Evolutionary conservation across 257 asterid genomes (phyloP), one percentile per base, ranked within the genome.

Genomic region (Nicotiana noctiflora): DNA sequence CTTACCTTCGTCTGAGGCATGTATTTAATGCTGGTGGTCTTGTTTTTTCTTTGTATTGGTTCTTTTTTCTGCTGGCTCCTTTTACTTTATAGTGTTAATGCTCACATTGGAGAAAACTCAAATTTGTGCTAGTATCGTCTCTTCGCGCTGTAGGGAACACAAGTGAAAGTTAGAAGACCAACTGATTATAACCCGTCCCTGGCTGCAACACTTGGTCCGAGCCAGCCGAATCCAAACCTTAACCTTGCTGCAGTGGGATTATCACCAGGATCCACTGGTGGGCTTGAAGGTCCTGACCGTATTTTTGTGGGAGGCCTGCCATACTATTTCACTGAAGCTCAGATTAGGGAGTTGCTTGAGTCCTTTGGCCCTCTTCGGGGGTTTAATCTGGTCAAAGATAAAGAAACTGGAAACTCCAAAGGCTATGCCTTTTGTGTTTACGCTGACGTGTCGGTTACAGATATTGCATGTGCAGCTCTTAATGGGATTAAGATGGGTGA

Each of bases 381-480:
- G 77, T 96, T 96, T 85, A 97, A 94, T 88, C 88, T 96, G 84
- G 98, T 96, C 60, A 96, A 94, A 89, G 99, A 96, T 84, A 86
- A 98, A 86, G 98, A 96, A 88, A 96, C 99, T 4, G 98, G 99
- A 79, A 96, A 96, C 86, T 96, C 99, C 31, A 96, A 96, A 89
- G 99, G 99, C 87, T 94, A 96, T 88, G 99, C 99, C 6, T 96
- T 96, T 84, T 96, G 99, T 88, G 98, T 96, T 75, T 96, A 94
- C 83, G 91, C 90, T 80, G 99, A 96, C 83, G 83, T 92, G 56
- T 90, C 98, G 10, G 98, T 96, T 68, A 96, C 99, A 19, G 98
- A 96, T 88, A 94, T 96, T 86, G 98, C 99, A 67, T 96, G 99
- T 85, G 95, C 97, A 77, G 98, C 98, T 83, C 97, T 96, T 62